phyloP scores from a whole-genome alignment of 2,329 filamentous ascomycete genomes.

The Alternaria infectoria region DNA sequence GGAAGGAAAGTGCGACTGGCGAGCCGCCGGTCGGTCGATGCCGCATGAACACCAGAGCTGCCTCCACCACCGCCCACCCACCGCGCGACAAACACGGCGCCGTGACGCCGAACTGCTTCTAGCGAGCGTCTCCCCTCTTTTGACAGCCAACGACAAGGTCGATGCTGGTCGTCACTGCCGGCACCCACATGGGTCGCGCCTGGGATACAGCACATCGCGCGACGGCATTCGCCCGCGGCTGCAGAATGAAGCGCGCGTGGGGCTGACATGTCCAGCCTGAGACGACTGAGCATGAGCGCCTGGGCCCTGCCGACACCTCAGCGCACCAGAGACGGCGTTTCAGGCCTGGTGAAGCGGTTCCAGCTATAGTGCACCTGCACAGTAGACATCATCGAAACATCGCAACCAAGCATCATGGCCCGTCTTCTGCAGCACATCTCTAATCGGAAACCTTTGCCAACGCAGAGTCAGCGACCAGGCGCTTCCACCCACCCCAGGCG shows the following conservation, averaged over 20 bases:
- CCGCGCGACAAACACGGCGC: slow-evolving; percentile 2
- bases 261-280: slow-evolving; percentile 10
- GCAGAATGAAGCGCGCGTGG: slow-evolving; percentile 10
- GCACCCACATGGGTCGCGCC: slow-evolving; percentile 4
- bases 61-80: not conserved
- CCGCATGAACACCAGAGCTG: slow-evolving; percentile 14
- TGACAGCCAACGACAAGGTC: not conserved
- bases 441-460: not conserved
- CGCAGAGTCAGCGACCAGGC: not conserved
- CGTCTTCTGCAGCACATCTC: not conserved
- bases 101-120: slow-evolving; percentile 1
- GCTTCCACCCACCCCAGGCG: not conserved
- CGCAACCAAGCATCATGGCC: not conserved
- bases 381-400: slow-evolving; percentile 4
- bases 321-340: slow-evolving; percentile 4
- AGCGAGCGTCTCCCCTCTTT: slow-evolving; percentile 1
- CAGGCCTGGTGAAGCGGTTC: slow-evolving; percentile 6
- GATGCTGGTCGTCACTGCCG: slow-evolving; percentile 4
- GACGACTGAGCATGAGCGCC: slow-evolving; percentile 3
- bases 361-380: slow-evolving; percentile 11
- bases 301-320: slow-evolving; percentile 4
- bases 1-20: slow-evolving; percentile 16
- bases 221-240: slow-evolving; percentile 7
- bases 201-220: slow-evolving; percentile 2
- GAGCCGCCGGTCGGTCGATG: slow-evolving; percentile 10